Percentiles rank a stretch among this genome's conserved stretches.
Evolutionary conservation across 805 yeast species (phyloP).

Genomic region (Candida quercuum): DNA sequence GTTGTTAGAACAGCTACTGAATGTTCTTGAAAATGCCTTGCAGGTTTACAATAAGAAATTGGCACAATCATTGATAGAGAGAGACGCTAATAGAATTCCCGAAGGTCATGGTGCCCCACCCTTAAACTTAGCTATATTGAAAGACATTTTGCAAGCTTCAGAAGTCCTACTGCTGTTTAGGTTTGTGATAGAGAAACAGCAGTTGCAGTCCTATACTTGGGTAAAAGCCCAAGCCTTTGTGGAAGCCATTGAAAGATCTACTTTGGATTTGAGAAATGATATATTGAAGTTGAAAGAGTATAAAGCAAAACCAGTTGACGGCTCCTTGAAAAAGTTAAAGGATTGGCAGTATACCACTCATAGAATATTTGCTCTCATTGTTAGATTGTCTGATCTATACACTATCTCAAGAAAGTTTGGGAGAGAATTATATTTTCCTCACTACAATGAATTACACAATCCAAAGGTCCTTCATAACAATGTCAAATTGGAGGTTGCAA

Average conservation of each 20-base stretch:
- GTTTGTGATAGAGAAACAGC: constrained; percentile 23
- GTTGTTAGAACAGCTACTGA: constrained; percentile 8
- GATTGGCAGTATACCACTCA: constrained; percentile 39
- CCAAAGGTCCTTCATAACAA: constrained; percentile 29
- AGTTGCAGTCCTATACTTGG: constrained; percentile 20
- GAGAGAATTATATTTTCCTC: constrained; percentile 34
- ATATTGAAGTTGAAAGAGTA: constrained; percentile 23
- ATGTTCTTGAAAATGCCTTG: constrained; percentile 24
- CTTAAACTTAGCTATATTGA: constrained; percentile 23
- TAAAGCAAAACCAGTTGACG: constrained; percentile 16
- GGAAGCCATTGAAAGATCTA: constrained; percentile 19
- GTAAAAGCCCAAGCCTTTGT: constrained; percentile 25
- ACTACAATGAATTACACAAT: constrained; percentile 33
- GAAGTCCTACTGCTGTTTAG: constrained; percentile 32
- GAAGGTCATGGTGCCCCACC: constrained; percentile 24
- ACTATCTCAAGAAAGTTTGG: constrained; percentile 35
- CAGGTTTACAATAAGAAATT: constrained; percentile 25
- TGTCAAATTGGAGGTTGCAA: constrained; percentile 23
- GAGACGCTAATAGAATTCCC: constrained; percentile 25
- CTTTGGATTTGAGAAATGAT: constrained; percentile 16
- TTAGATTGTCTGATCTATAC: constrained; percentile 38
- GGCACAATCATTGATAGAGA: constrained; percentile 25
- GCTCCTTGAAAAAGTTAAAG: constrained; percentile 27
- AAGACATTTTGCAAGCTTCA: constrained; percentile 27
- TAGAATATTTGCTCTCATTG: constrained; percentile 33